Evolutionary conservation across 441 rosid genomes (phyloP), one percentile per base, ranked within the genome.

Genomic region (Hura crepitans): DNA sequence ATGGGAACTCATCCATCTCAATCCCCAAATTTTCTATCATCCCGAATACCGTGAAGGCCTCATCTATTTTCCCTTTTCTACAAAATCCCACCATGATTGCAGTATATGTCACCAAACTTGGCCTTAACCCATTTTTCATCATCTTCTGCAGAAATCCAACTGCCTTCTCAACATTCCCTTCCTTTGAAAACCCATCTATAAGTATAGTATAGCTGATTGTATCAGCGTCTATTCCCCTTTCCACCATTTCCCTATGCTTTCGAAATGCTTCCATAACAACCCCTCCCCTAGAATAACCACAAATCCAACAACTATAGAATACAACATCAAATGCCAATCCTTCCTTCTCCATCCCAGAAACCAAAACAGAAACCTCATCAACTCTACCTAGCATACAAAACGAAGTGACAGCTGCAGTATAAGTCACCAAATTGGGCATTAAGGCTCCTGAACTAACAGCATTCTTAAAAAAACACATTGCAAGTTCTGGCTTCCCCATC

Each of bases 401-500:
- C 23, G 93, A 87, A 56, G 62, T 75, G 47, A 83, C 83, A 50
- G 82, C 66, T 20, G 89, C 80, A 35, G 92, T 89, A 61, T 84
- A 89, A 23, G 90, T 86, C 10, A 86, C 89, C 73, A 84, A 45
- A 67, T 84, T 87, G 18, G 96, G 87, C 78, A 64, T 76, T 62
- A 89, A 82, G 80, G 76, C 85, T 62, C 86, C 90, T 9, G 86
- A 78, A 47, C 27, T 64, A 2, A 80, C 37, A 35, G 84, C 86
- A 67, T 79, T 82, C 76, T 85, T 67, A 61, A 84, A 89, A 76
- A 91, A 84, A 42, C 75, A 81, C 20, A 89, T 25, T 18, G 82
- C 97, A 63, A 86, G 79, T 57, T 91, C 89, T 13, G 96, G 93
- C 68, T 83, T 85, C 75, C 87, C 93, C 60, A 83, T 82, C 77